Evolutionary conservation across 345 rosid genomes (phyloP), one percentile per base, ranked within the genome.

Genomic region (sweet orange (Citrus sinensis)): DNA sequence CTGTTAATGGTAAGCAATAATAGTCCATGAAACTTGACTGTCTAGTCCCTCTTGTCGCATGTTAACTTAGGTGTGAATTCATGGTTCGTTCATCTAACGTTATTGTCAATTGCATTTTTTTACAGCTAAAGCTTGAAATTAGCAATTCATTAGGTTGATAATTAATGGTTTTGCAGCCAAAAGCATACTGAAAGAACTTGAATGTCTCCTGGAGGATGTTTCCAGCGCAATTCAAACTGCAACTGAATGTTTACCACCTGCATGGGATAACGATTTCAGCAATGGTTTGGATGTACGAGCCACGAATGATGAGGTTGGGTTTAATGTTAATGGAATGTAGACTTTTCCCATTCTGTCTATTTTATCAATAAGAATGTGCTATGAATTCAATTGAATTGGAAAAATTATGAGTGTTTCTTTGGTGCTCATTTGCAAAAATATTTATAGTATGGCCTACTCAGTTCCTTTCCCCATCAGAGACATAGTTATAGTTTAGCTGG

Each of bases 161-260:
- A 25, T 74, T 58, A 70, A 35, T 61, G 76, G 22, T 29, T 60
- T 71, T 85, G 86, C 90, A 93, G 97, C 89, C 9, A 83, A 84
- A 85, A 77, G 78, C 78, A 79, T 91, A 59, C 75, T 91, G n/a
- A 77, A 74, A n/a, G 93, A 90, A 75, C 86, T 92, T 7, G 83
- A 93, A 60, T 30, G 64, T 66, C 89, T 85, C 62, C 73, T 90
- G 72, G 86, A 81, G 68, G 93, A 88, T 74, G 89, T 87, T 56
- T 55, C 86, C 70, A 46, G 17, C 54, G 78, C 81, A 3, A 67
- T 91, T 60, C 85, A 86, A 80, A 78, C 88, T 61, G 84, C 82
- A 13, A 77, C 81, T 82, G 65, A 67, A 58, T 70, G 80, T 63
- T 74, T 79, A 56, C 69, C 84, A 71, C 68, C 80, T 49, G 69